Base-by-base conservation (phyloP, 257 asterid species). In the Capsicum pubescens region DNA sequence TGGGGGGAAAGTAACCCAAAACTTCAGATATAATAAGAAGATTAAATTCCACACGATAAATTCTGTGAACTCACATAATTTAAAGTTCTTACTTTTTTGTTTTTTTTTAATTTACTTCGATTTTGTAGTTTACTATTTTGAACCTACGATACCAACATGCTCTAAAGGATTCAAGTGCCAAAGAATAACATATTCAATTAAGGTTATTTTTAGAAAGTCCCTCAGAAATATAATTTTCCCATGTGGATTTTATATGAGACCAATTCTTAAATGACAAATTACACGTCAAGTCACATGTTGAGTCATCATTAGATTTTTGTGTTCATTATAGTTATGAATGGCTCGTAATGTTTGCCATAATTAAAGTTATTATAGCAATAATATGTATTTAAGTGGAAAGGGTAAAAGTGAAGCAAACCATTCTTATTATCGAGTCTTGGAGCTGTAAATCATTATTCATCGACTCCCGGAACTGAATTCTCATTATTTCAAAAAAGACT, bases 261-360 rank as follows among this genome's bases (percentile, higher is more conserved):
- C 13, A 9, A 4, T 42, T 44, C 13, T 50, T 13, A 13, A 76
- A 76, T 54, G 64, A 2, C 26, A 52, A 76, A 52, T 76, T 56
- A 54, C 48, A 17, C 64, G 48, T 26, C 50, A 77, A 4, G 9
- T 54, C 64, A 77, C 64, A 26, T 14, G 64, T 54, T 77, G 32
- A 54, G 64, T 10, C 59, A 54, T 76, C 48, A 76, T 76, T 76
- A 26, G 81, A 50, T 50, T 26, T 54, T 54, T 76, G 63, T 52
- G 14, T 74, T 39, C 55, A 54, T 54, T 26, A 32, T 13, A 77
- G 26, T 21, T 74, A 71, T 71, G 17, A 71, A n/a, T 71, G 39
- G 8, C n/a, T 71, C 15, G 58, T 71, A 50, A 74, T 19, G 61
- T 54, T 39, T 54, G 36, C 64, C 50, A 26, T 77, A 15, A 77